phyloP scores from a whole-genome alignment of 345 rosid species.

The Salix koriyanagi region DNA sequence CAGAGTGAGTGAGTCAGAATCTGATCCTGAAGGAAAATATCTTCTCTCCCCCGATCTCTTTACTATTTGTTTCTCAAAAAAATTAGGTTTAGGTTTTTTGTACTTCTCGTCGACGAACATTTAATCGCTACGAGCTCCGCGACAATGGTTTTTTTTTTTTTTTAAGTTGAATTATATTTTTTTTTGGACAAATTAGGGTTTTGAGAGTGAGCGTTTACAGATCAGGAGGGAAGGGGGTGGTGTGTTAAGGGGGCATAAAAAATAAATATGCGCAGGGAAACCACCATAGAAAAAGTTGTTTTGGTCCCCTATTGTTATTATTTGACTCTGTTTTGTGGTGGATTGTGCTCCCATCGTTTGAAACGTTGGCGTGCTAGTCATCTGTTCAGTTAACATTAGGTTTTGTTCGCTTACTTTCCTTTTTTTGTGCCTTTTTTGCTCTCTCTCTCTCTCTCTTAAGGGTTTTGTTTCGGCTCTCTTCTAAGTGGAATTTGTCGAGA shows the following conservation, averaged over 20 bases:
- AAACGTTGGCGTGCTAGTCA: conserved; percentile 98
- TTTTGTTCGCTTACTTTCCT: neutral
- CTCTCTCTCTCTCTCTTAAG: neutral
- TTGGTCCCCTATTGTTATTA: conserved; percentile 37
- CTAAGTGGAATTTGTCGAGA: no score
- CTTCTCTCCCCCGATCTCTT: neutral
- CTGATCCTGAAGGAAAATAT: neutral
- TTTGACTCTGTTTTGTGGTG: conserved; percentile 49
- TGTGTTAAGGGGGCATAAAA: conserved; percentile 64
- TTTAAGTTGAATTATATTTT: neutral
- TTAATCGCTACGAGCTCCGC: no score
- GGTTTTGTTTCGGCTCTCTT: neutral
- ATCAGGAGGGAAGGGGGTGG: conserved; percentile 17
- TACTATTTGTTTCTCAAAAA: neutral
- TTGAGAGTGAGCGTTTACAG: neutral
- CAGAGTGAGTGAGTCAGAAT: no score
- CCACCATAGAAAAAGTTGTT: conserved; percentile 39
- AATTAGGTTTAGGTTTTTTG: neutral
- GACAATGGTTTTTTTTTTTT: neutral
- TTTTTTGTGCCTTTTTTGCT: neutral
- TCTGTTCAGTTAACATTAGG: conserved; percentile 66
- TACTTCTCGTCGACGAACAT: no score
- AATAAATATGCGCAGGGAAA: conserved; percentile 91
- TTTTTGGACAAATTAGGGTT: neutral
- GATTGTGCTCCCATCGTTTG: conserved; percentile 67